phyloP scores from a whole-genome alignment of 192 early-diverging fungal genomes.

The Backusella macrospora region DNA sequence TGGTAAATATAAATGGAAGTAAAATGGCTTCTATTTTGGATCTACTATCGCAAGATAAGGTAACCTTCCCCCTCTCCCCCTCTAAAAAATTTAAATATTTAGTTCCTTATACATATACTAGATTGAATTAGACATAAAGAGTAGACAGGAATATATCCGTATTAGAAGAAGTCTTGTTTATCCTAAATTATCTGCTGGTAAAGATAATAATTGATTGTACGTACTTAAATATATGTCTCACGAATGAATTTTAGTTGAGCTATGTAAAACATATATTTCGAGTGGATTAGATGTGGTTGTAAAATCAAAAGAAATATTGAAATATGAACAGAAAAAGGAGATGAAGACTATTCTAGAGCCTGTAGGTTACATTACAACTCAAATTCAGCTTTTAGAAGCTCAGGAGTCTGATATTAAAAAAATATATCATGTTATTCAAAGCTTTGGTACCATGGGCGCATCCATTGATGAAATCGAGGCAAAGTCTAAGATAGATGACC shows the following conservation, averaged over 20 bases:
- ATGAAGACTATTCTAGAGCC: neutral
- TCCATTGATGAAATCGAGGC: neutral
- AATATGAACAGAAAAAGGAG: neutral
- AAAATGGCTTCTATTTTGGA: neutral
- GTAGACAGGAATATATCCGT: neutral
- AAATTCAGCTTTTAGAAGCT: neutral
- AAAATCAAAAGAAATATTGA: neutral
- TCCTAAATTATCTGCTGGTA: slow-evolving; percentile 9
- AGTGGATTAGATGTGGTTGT: neutral
- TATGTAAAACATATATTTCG: neutral
- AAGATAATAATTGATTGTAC: neutral
- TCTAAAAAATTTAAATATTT: neutral
- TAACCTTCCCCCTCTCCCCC: no score
- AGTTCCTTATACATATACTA: neutral
- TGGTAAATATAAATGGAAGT: neutral
- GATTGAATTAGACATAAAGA: slow-evolving; percentile 2
- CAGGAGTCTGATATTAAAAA: neutral
- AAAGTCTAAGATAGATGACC: neutral
- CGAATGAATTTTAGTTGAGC: neutral
- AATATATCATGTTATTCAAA: neutral
- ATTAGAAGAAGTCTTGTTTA: neutral
- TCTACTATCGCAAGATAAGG: slow-evolving; percentile 1
- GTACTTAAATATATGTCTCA: neutral
- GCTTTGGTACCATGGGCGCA: neutral
- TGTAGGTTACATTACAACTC: neutral